A percentile compares a stretch with the other conserved stretches of the same genome.
Conservation (phyloP, 2,329 filamentous ascomycete species). For the Monascus ruber region DNA sequence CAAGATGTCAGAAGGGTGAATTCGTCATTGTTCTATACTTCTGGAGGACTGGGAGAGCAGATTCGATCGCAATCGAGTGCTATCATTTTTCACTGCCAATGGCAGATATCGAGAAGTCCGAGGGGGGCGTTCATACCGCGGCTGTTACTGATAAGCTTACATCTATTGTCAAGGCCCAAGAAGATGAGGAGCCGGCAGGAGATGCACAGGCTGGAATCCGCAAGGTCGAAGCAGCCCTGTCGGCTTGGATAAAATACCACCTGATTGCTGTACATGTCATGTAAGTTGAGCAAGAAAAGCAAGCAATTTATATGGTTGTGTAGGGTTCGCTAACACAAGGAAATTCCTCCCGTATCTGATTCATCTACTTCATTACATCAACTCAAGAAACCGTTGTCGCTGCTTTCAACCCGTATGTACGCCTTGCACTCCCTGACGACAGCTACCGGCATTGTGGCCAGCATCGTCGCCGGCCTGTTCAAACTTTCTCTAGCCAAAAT, state of each 20-base stretch:
- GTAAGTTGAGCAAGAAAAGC: slow-evolving; percentile 3
- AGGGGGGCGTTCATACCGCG: no score
- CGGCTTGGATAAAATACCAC: slow-evolving; percentile 12
- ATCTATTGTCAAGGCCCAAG: no score
- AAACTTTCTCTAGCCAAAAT: slow-evolving; percentile 51
- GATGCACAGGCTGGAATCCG: neutral
- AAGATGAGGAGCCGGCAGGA: no score
- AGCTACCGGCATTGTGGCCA: slow-evolving; percentile 42
- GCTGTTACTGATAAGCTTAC: no score
- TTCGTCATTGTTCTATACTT: no score
- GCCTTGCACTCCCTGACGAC: slow-evolving; percentile 41
- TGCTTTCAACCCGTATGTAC: slow-evolving; percentile 36
- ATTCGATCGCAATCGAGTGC: no score
- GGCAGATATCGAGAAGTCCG: no score
- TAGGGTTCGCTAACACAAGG: neutral
- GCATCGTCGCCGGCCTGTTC: slow-evolving; percentile 43
- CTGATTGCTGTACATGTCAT: slow-evolving; percentile 25
- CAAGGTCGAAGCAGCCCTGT: neutral
- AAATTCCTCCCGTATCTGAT: slow-evolving; percentile 19
- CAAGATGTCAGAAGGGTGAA: no score
- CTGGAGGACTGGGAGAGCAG: no score
- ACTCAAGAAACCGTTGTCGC: slow-evolving; percentile 22
- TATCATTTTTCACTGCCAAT: no score
- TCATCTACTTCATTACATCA: slow-evolving; percentile 26
- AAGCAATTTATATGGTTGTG: no score